Base-by-base conservation (phyloP, 2,329 filamentous ascomycete genomes). In the Fusarium liriodendri region DNA sequence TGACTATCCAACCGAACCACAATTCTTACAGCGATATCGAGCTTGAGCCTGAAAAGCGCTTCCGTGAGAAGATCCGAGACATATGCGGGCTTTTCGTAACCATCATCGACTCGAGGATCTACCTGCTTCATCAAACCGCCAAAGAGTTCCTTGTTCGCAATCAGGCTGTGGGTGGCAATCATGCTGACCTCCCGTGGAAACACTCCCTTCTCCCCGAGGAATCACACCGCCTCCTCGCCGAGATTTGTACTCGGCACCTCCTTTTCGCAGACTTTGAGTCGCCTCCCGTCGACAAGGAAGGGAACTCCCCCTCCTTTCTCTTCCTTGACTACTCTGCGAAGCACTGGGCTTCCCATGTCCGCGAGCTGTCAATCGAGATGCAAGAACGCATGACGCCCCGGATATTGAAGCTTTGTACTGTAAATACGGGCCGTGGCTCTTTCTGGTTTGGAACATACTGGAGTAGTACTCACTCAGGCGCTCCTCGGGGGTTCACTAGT, bases 51-150 rank as follows among this genome's bases (percentile, higher is more conserved):
- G 66, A 72, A 3, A 33, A 61, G 1, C 69, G 69, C 1, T 71
- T 78, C 27, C 32, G 29, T 4, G 11, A 59, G 11, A 52, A 66
- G 9, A 67, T 80, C 14, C 62, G 80, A 22, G 67, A 79, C 3
- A 62, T 71, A 1, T 84, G 81, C 63, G 78, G 82, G 25, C 80
- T 82, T 8, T 83, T 84, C 13, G 61, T 79, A 9, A 70, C 63
- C 1, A 35, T 77, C 3, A 64, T 59, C 11, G 66, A 74, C 33
- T 70, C 65, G 2, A 73, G 50, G 47, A 38, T 79, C 13, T 78
- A 77, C 47, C 63, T 79, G 1, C 54, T 79, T 33, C 75, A 79
- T 25, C 72, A 78, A 40, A 78, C 75, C 0, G 75, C 71, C 8
- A 74, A 69, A 29, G 75, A 77, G 59, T 78, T 77, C 38, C 45